Evolutionary conservation across 2,329 filamentous ascomycete genomes (phyloP).

Genomic region (Lachnellula suecica): DNA sequence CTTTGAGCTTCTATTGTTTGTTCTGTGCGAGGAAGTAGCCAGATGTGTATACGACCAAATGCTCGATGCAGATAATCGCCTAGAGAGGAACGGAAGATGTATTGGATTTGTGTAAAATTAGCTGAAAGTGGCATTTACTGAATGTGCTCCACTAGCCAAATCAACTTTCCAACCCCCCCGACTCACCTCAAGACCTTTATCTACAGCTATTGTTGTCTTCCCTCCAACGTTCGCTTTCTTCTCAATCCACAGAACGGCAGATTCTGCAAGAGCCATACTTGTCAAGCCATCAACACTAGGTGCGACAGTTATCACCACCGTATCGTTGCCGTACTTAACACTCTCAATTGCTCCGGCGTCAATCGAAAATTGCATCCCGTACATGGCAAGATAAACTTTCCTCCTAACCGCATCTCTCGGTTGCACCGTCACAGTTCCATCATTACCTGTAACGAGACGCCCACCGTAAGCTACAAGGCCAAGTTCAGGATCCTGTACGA

Average conservation of each 20-base stretch:
- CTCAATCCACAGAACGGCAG: constrained; percentile 11
- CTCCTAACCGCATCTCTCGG: constrained; percentile 47
- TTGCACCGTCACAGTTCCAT: constrained; percentile 34
- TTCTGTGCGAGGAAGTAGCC: no score
- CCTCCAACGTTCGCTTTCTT: constrained; percentile 15
- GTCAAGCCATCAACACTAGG: constrained; percentile 6
- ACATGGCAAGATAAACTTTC: constrained; percentile 46
- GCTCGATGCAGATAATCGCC: no score
- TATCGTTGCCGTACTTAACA: constrained; percentile 35
- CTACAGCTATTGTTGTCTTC: background rate
- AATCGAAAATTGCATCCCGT: constrained; percentile 41
- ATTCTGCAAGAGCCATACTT: background rate
- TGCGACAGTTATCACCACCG: constrained; percentile 4
- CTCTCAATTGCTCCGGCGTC: constrained; percentile 44
- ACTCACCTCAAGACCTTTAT: background rate
- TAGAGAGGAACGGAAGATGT: no score
- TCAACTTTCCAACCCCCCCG: constrained; percentile 2
- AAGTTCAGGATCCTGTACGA: constrained; percentile 43
- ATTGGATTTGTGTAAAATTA: no score
- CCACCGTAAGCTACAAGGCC: constrained; percentile 53
- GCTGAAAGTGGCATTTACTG: constrained; percentile 26
- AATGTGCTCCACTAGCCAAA: background rate
- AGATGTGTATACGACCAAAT: no score
- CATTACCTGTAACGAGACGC: constrained; percentile 29
- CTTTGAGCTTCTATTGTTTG: no score